Percentiles rank a stretch among this genome's conserved stretches.
Conservation (phyloP, 352 stramenopile species). For the Sclerospora graminicola region DNA sequence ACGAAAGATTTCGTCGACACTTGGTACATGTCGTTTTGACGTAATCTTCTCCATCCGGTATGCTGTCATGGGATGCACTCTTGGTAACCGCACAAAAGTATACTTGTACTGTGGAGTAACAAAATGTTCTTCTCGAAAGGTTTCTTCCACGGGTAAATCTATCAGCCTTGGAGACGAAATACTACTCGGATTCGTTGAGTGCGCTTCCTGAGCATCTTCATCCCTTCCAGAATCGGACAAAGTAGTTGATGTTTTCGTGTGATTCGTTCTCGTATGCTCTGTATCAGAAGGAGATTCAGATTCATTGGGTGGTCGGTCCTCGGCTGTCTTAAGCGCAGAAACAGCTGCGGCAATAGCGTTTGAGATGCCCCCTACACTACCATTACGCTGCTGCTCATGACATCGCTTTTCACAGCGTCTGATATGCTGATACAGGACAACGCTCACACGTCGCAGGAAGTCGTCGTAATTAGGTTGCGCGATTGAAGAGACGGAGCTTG, state of each 20-base stretch:
- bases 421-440: conserved; percentile 87
- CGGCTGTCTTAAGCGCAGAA: conserved; percentile 10
- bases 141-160: conserved; percentile 65
- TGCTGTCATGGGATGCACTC: conserved; percentile 62
- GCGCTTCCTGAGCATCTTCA: conserved; percentile 7
- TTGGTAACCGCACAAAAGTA: conserved; percentile 67
- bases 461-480: conserved; percentile 88
- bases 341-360: conserved; percentile 14
- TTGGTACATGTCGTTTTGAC: conserved; percentile 75
- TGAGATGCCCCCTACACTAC: conserved; percentile 3
- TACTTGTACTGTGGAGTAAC: conserved; percentile 86
- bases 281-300: conserved; percentile 9
- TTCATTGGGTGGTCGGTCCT: conserved; percentile 12
- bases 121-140: conserved; percentile 85
- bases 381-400: conserved; percentile 43
- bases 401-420: conserved; percentile 75
- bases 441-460: conserved; percentile 76
- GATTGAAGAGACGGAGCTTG: conserved; percentile 65
- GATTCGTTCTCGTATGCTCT: conserved; percentile 4
- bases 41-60: conserved; percentile 82
- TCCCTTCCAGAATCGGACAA: conserved; percentile 1
- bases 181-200: conserved; percentile 24
- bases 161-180: conserved; percentile 50
- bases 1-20: conserved; percentile 87
- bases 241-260: background rate